These are phyloP conservation scores for Aurantiochytrium sp. DNA, from an alignment of 108 stramenopile genomes.

Conservation along the genomic window DNA sequence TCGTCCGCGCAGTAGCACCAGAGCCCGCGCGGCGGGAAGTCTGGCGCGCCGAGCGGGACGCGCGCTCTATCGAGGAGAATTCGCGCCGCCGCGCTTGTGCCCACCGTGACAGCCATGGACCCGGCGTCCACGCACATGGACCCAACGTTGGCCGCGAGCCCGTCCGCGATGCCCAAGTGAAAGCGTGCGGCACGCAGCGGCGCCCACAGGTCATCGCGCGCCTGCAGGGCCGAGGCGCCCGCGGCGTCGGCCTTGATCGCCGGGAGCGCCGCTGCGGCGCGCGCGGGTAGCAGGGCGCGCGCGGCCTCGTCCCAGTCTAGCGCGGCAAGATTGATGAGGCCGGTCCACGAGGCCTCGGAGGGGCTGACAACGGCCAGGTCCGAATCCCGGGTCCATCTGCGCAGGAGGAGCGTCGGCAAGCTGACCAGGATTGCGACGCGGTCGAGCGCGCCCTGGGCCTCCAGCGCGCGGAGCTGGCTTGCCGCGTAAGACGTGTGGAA, in stretches of 20 bases:
- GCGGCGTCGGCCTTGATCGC: not conserved
- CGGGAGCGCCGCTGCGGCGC: not conserved
- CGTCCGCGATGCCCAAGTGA: not conserved
- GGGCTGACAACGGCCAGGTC: not conserved
- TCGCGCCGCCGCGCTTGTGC: slow-evolving; percentile 5
- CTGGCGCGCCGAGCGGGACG: not conserved
- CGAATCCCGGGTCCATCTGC: not conserved
- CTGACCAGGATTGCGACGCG: not conserved
- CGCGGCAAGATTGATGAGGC: not conserved
- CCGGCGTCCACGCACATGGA: not conserved
- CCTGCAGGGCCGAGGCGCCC: not conserved
- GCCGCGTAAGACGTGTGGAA: not conserved
- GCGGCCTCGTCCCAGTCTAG: slow-evolving; percentile 19
- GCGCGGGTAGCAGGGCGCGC: not conserved
- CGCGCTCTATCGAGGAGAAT: not conserved
- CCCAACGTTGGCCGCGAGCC: slow-evolving; percentile 3
- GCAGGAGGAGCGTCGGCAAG: not conserved
- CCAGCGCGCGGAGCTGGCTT: not conserved
- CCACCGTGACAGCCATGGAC: slow-evolving; percentile 7
- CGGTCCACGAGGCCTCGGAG: not conserved
- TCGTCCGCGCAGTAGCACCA: slow-evolving; percentile 4
- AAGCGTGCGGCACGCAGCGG: not conserved
- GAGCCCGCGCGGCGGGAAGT: slow-evolving; percentile 13
- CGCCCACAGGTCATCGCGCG: not conserved
- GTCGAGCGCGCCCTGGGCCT: not conserved